Percentiles rank a stretch among this genome's conserved stretches.
Evolutionary conservation across 176 grass and related monocot species (phyloP).

Genomic region (Lolium multiflorum): DNA sequence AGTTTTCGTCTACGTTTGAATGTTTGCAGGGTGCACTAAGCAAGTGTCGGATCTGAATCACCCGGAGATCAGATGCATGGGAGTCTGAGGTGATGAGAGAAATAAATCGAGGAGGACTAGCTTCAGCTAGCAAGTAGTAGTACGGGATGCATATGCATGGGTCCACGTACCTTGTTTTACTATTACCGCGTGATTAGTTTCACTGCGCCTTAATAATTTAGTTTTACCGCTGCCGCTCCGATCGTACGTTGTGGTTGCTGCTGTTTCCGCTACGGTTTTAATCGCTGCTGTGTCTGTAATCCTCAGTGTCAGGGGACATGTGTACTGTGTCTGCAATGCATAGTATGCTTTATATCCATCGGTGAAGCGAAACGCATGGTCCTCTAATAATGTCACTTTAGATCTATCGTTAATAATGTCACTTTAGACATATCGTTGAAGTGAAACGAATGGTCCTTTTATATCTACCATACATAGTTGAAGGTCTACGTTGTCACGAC

Average conservation of each 20-base stretch:
- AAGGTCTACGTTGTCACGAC: too few species aligned
- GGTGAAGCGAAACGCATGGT: neutral
- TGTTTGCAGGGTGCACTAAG: slow-evolving; percentile 31
- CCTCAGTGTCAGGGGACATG: neutral
- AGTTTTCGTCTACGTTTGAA: neutral
- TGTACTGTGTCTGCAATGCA: neutral
- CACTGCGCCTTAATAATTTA: neutral
- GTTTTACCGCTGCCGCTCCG: neutral
- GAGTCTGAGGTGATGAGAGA: neutral
- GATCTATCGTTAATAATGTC: too few species aligned
- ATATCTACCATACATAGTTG: too few species aligned
- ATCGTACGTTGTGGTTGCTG: neutral
- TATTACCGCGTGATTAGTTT: slow-evolving; percentile 1
- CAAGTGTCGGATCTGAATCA: neutral
- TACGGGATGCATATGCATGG: neutral
- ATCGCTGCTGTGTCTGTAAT: neutral
- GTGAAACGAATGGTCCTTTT: too few species aligned
- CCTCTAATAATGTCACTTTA: too few species aligned
- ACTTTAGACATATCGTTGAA: too few species aligned
- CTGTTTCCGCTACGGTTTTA: neutral
- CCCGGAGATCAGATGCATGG: neutral
- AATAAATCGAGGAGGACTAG: slow-evolving; percentile 11
- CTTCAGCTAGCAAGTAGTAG: neutral
- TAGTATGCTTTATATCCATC: neutral
- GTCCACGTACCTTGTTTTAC: slow-evolving; percentile 14